Percentiles rank a stretch among this genome's conserved stretches.
Conservation (phyloP, 2,329 filamentous ascomycete genomes). For the Ramularia collo-cygni region DNA sequence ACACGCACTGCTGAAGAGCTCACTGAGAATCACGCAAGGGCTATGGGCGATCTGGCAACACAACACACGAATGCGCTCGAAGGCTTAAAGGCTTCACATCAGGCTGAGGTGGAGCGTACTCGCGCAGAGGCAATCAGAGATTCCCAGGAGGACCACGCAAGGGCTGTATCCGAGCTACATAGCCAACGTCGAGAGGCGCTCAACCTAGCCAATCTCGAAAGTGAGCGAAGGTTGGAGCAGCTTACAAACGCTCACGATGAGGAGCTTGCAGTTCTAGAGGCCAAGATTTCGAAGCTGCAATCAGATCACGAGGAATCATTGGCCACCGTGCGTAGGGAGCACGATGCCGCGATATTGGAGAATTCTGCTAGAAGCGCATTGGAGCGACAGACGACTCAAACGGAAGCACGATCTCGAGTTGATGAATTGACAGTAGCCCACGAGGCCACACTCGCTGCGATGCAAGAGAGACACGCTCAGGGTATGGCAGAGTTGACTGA, state of each 20-base stretch:
- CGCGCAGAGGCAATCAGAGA: slow-evolving; percentile 2
- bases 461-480: slow-evolving; percentile 1
- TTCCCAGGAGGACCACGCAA: slow-evolving; percentile 4
- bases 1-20: neutral
- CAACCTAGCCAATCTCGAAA: neutral
- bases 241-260: slow-evolving; percentile 1
- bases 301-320: slow-evolving; percentile 3
- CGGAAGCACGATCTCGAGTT: slow-evolving; percentile 1
- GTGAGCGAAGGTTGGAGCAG: neutral
- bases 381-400: neutral
- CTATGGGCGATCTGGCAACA: neutral
- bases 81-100: neutral
- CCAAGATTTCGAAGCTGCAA: slow-evolving; percentile 6
- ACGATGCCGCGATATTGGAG: slow-evolving; percentile 3
- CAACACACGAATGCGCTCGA: neutral
- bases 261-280: slow-evolving; percentile 1
- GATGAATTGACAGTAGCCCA: slow-evolving; percentile 2
- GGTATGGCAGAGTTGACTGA: too few relatives aligned
- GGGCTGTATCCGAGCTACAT: neutral
- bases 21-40: neutral
- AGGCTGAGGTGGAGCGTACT: slow-evolving; percentile 4
- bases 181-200: slow-evolving; percentile 1
- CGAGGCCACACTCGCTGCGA: slow-evolving; percentile 1
- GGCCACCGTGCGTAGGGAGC: slow-evolving; percentile 1
- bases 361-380: neutral